Base-by-base conservation (phyloP, 2,329 filamentous ascomycete species). In the Xylaria hypoxylon region DNA sequence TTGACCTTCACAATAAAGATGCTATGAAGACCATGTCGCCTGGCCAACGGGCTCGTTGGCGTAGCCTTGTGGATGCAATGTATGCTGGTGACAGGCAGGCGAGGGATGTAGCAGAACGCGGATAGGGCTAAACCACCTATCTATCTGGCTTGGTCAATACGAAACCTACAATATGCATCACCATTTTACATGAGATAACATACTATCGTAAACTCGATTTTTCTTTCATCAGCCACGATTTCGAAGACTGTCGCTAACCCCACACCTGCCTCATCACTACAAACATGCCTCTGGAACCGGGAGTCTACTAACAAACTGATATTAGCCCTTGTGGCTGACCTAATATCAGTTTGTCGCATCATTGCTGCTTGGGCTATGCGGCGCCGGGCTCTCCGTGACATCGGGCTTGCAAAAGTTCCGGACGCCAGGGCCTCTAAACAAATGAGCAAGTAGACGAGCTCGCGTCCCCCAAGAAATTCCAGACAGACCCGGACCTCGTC, bases 391-490 rank as follows among this genome's bases (percentile, higher is more conserved):
- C 15, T 86, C 84, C 1, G 86, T 84, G 2, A 80, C 85, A 1
- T 88, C 85, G 6, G 86, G 86, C 2, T 79, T 89, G 42, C 84
- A 92, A 1, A 97, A 93, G 0, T 97, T 97, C 75, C 86, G 65
- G 33, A 44, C 55, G 92, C 71, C 93, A 92, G 31, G 92, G 93
- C 0, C 83, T 95, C 61, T 97, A 94, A 93, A 85, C 92, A 64
- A 91, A 89, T 47, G 88, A 94, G 76, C 86, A 93, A 73, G 89
- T 92, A 13, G 90, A 84, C 1, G 80, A 82, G 7, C 83, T 97
- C 2, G 93, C 93, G 2, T 96, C 92, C 0, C 88, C 89, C 13
- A 83, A 87, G 58, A 92, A 93, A 1, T 97, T 96, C 76, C 76
- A 81, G 22, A 79, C 75, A 5, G 86, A 96, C 73, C 93, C 94